A percentile compares a stretch with the other conserved stretches of the same genome.
These are phyloP conservation scores for Xylaria sp. DNA, from an alignment of 2,329 filamentous ascomycete species.

Conservation along the genomic window DNA sequence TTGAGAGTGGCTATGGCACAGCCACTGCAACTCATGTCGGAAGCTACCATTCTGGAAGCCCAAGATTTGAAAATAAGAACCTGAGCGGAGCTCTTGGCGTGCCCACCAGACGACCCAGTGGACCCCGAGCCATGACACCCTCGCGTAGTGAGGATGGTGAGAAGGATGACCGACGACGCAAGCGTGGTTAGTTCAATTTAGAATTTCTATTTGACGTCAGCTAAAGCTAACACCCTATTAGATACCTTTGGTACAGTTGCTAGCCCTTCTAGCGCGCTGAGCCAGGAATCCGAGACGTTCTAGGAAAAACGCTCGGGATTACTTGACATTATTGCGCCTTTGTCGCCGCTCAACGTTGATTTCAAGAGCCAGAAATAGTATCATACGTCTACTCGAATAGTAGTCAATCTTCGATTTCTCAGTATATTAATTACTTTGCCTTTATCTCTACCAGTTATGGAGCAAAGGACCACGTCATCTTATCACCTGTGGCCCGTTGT, in stretches of 20 bases:
- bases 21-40: conserved; percentile 60
- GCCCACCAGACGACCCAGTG: conserved; percentile 66
- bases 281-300: conserved; percentile 66
- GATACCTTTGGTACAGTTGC: conserved; percentile 65
- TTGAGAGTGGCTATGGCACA: conserved; percentile 65
- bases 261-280: conserved; percentile 50
- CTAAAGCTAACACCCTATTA: conserved; percentile 44
- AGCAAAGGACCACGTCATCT: not conserved
- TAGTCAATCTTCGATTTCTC: conserved; percentile 31
- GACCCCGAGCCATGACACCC: conserved; percentile 70
- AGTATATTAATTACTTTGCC: conserved; percentile 22
- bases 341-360: conserved; percentile 49
- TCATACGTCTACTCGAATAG: conserved; percentile 29
- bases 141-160: conserved; percentile 59
- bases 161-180: conserved; percentile 62
- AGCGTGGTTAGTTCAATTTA: conserved; percentile 62
- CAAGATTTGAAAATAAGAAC: conserved; percentile 67
- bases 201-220: not conserved
- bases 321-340: conserved; percentile 45
- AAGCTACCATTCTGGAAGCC: conserved; percentile 61
- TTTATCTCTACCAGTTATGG: not conserved
- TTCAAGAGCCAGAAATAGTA: conserved; percentile 40
- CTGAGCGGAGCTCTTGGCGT: conserved; percentile 64
- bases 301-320: conserved; percentile 52
- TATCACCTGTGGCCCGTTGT: not conserved